Base-by-base conservation (phyloP, 2,329 filamentous ascomycete species). In the Simplicillium aogashimaense region DNA sequence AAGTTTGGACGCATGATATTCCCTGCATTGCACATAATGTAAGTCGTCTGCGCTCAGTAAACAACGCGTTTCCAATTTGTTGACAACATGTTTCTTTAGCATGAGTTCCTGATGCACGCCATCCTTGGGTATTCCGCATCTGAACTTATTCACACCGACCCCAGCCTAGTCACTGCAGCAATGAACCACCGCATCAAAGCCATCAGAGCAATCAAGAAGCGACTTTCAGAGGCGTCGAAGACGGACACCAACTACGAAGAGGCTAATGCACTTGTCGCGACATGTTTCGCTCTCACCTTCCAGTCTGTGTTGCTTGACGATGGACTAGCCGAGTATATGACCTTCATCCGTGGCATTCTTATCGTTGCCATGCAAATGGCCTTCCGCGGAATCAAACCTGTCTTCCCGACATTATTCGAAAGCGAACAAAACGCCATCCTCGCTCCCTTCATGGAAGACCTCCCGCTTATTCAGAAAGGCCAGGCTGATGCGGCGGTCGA, bases 71-170 rank as follows among this genome's bases (percentile, higher is more conserved):
- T n/a, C n/a, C n/a, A n/a, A n/a, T n/a, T n/a, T n/a, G n/a, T n/a
- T n/a, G n/a, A n/a, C n/a, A n/a, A n/a, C n/a, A n/a, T n/a, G n/a
- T n/a, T n/a, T n/a, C n/a, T n/a, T n/a, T n/a, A 79, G 70, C 70
- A 81, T 47, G 75, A 81, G 41, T 82, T 77, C 43, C 66, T 83
- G 9, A 83, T 86, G 73, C 81, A 86, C 53, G 77, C 80, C 4
- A 78, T 86, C 38, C 68, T 83, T 1, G 79, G 78, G 11, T 69
- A 83, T 44, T 69, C 81, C 1, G 82, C 81, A 28, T 83, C 80
- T 1, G 76, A 84, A 46, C 67, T 85, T 4, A 68, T 72, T 48
- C 59, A 60, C 4, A 56, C 63, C 1, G 74, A 73, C 43, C 54
- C 66, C 2, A 67, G 66, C 43, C 67, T 83, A 14, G 57, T 70